These are phyloP conservation scores for Leishmania arabica DNA, from an alignment of 208 protist genomes.

Conservation along the genomic window DNA sequence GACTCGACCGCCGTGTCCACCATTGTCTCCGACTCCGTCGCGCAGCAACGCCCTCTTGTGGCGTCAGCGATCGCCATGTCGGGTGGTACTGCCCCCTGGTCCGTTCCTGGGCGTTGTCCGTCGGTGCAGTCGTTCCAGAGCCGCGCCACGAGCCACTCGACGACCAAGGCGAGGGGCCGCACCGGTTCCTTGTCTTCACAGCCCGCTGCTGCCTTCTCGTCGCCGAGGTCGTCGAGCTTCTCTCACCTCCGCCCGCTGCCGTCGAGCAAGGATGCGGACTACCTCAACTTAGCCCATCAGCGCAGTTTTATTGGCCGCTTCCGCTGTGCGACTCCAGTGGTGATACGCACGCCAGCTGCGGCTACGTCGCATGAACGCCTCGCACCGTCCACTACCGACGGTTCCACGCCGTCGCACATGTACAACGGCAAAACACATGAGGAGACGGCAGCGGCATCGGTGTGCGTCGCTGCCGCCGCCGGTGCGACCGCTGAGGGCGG, in stretches of 20 bases:
- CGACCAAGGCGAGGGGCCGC: background rate
- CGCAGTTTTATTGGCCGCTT: slow-evolving; percentile 41
- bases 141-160: background rate
- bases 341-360: slow-evolving; percentile 29
- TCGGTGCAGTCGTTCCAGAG: background rate
- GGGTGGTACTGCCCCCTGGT: too few relatives aligned
- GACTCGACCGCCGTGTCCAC: background rate
- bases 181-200: background rate
- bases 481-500: background rate
- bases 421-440: background rate
- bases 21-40: background rate
- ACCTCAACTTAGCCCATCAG: slow-evolving; percentile 20
- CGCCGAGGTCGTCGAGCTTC: background rate
- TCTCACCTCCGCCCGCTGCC: slow-evolving; percentile 7
- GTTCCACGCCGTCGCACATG: background rate
- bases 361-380: slow-evolving; percentile 4
- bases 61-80: background rate
- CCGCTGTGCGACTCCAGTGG: slow-evolving; percentile 41
- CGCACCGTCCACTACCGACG: background rate
- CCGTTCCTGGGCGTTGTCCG: background rate
- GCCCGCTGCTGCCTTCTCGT: background rate
- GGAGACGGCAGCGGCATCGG: background rate
- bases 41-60: slow-evolving; percentile 3
- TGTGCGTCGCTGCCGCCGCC: background rate
- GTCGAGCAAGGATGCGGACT: slow-evolving; percentile 22